Evolutionary conservation across 1,284 basidiomycete species (phyloP).

Genomic region (Cryptococcus jaspeensis): DNA sequence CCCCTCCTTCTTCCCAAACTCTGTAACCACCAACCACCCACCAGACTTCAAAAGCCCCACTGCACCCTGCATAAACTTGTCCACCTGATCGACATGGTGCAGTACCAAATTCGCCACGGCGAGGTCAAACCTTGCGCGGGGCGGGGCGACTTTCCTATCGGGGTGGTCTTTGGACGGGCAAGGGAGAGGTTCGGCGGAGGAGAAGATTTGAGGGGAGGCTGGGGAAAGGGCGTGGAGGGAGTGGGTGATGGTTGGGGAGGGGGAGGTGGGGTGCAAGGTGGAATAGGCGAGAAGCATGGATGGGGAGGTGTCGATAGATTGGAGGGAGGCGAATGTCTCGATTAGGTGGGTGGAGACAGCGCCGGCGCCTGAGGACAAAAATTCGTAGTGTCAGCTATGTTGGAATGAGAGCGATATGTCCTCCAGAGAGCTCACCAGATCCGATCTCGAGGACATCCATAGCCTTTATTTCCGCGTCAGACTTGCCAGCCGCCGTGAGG

Average conservation of each 20-base stretch:
- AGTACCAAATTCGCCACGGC: slow-evolving; percentile 36
- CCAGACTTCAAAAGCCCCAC: slow-evolving; percentile 22
- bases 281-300: slow-evolving; percentile 35
- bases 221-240: slow-evolving; percentile 25
- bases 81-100: slow-evolving; percentile 40
- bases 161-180: slow-evolving; percentile 20
- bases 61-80: slow-evolving; percentile 28
- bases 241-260: slow-evolving; percentile 14
- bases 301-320: slow-evolving; percentile 36
- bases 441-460: slow-evolving; percentile 37
- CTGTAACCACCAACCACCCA: slow-evolving; percentile 35
- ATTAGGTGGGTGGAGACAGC: slow-evolving; percentile 34
- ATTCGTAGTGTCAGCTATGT: too few species aligned
- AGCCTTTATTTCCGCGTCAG: slow-evolving; percentile 7
- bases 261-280: slow-evolving; percentile 6
- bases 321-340: slow-evolving; percentile 25
- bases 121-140: slow-evolving; percentile 27
- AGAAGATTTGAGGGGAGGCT: slow-evolving; percentile 10
- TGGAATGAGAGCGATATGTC: background rate
- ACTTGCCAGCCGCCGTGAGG: slow-evolving; percentile 16
- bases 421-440: slow-evolving; percentile 33
- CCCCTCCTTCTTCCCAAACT: slow-evolving; percentile 25
- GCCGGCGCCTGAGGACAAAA: slow-evolving; percentile 26
- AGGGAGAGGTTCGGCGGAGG: slow-evolving; percentile 6
- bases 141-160: slow-evolving; percentile 21